Evolutionary conservation across 225 moss, liverwort and hornwort species (phyloP).

Genomic region (Asterella californica): DNA sequence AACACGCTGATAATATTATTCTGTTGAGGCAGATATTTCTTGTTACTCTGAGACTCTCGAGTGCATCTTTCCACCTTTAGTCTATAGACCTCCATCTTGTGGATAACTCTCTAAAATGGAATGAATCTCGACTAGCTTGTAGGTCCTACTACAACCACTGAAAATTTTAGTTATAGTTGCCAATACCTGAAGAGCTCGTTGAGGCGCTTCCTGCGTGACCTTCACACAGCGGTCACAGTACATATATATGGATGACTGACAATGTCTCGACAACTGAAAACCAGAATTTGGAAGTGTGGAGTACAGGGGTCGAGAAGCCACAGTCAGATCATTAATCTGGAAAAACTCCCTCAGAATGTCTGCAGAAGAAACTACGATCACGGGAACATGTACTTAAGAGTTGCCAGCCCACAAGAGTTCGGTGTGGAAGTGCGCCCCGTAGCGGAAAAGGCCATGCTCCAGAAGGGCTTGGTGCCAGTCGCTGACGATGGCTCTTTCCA

Average conservation of each 20-base stretch:
- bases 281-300: neutral
- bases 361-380: neutral
- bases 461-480: neutral
- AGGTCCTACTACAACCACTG: too few species aligned
- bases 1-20: too few species aligned
- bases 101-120: too few species aligned
- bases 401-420: neutral
- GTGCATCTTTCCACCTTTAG: too few species aligned
- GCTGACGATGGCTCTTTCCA: neutral
- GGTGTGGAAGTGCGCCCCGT: neutral
- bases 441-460: constrained; percentile 1
- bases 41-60: too few species aligned
- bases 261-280: neutral
- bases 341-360: neutral
- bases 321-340: neutral
- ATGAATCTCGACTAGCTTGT: too few species aligned
- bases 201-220: constrained; percentile 21
- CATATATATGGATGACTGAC: neutral
- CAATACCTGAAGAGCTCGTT: neutral
- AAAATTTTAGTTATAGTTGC: too few species aligned
- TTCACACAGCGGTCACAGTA: constrained; percentile 11
- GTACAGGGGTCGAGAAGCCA: neutral
- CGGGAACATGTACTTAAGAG: neutral
- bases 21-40: too few species aligned
- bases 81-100: too few species aligned